Conservation (phyloP, 1,284 basidiomycete species). For the Peniophora sp. region DNA sequence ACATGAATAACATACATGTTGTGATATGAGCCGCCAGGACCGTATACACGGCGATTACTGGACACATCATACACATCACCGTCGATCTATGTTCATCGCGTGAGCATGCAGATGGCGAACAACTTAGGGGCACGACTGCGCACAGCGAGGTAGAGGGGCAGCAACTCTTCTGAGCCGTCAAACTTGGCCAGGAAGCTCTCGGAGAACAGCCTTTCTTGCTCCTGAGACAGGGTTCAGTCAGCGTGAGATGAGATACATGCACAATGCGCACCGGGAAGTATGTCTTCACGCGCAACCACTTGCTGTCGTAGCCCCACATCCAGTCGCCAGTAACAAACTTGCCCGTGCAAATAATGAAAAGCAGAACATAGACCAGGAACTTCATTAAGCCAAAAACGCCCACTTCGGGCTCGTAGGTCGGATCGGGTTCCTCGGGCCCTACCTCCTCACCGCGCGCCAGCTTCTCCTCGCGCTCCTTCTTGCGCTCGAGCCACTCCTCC, state of each 20-base stretch:
- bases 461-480: conserved; percentile 63
- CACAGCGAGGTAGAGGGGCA: conserved; percentile 83
- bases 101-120: neutral
- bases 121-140: conserved; percentile 18
- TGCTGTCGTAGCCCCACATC: conserved; percentile 68
- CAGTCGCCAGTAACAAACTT: conserved; percentile 79
- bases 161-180: conserved; percentile 64
- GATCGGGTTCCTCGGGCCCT: conserved; percentile 64
- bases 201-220: conserved; percentile 65
- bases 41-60: conserved; percentile 72
- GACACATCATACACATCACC: conserved; percentile 92
- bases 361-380: conserved; percentile 49
- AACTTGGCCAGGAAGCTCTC: conserved; percentile 61
- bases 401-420: conserved; percentile 59
- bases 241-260: neutral
- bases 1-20: conserved; percentile 53
- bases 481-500: conserved; percentile 60
- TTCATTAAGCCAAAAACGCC: conserved; percentile 59
- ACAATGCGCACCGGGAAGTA: conserved; percentile 48
- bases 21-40: conserved; percentile 82
- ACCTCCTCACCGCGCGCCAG: conserved; percentile 66
- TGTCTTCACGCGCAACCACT: conserved; percentile 47
- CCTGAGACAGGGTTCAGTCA: conserved; percentile 22
- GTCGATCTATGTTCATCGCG: conserved; percentile 55
- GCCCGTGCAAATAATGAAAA: conserved; percentile 53